A percentile compares a stretch with the other conserved stretches of the same genome.
Evolutionary conservation across 148 eudicot genomes (phyloP).

Genomic region (Nyssa sinensis): DNA sequence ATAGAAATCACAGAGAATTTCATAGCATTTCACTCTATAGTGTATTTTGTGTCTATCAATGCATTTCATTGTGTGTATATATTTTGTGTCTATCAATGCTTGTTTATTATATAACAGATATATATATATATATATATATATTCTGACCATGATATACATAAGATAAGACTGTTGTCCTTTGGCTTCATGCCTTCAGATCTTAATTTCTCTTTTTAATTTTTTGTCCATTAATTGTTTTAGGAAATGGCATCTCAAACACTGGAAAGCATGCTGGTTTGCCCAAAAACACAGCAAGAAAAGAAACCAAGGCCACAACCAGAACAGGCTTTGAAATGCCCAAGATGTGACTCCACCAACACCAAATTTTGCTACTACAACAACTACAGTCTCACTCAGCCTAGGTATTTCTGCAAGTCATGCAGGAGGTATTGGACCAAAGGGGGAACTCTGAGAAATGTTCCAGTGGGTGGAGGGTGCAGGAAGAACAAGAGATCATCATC

Average conservation of each 20-base stretch:
- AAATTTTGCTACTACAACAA: constrained; percentile 95
- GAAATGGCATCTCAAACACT: constrained; percentile 54
- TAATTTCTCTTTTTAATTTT: too few relatives aligned
- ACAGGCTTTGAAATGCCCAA: constrained; percentile 72
- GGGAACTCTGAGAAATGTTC: constrained; percentile 82
- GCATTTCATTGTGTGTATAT: too few relatives aligned
- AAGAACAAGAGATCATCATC: constrained; percentile 59
- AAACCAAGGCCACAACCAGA: constrained; percentile 63
- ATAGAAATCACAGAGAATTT: too few relatives aligned
- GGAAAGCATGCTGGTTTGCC: constrained; percentile 69
- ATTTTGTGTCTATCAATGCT: too few relatives aligned
- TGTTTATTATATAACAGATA: too few relatives aligned
- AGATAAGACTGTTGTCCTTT: too few relatives aligned
- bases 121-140: too few relatives aligned
- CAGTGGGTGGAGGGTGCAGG: constrained; percentile 92
- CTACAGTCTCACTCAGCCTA: constrained; percentile 83
- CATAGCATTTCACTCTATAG: too few relatives aligned
- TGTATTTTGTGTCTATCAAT: too few relatives aligned
- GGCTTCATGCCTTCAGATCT: too few relatives aligned
- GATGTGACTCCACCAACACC: constrained; percentile 84
- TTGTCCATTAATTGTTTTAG: constrained; percentile 8
- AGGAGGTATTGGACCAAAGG: constrained; percentile 96
- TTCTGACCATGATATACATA: too few relatives aligned
- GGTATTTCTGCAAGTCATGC: constrained; percentile 87
- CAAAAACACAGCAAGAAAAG: constrained; percentile 58